Base-by-base conservation (phyloP, 148 eudicot species). In the Heliosperma pusillum region DNA sequence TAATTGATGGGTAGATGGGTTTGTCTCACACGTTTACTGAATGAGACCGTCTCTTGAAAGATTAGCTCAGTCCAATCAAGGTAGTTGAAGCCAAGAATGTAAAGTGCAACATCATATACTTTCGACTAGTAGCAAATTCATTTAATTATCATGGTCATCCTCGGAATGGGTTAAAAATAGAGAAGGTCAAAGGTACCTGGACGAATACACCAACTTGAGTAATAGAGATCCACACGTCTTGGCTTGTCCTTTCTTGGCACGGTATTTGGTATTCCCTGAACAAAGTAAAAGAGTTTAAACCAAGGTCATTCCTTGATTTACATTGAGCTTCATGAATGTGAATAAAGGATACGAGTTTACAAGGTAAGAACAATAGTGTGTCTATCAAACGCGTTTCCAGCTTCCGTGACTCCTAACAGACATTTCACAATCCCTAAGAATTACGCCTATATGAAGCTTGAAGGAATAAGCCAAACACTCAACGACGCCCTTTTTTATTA, bases 191-290 rank as follows among this genome's bases (percentile, higher is more conserved):
- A 69, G 20, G 2, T 85, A 96, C 99, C 99, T 83, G 97, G 87
- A 84, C 82, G 93, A 65, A 96, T 92, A 82, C 79, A 88, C 99
- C 99, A 96, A 70, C 99, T 96, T 30, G 99, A 96, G 78, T 96
- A 96, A 82, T 81, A 92, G 53, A 90, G 85, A 75, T 96, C 94
- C 59, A 96, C 99, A 30, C 97, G 97, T 71, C 93, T 89, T 40
- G 99, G 97, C 82, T 90, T 92, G 72, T 89, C 94, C 40, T 72
- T 80, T 62, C 91, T 82, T 55, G 92, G 93, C 70, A 92, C 79
- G 57, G 89, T 84, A 61, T 80, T 80, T 10, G 92, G 97, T 55
- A 96, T 90, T 79, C 97, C 99, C 99, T 93, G 81, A 25, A 58
- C 45, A 21, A 47, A 67, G 71, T 59, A 22, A 73, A 5, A 50